A percentile compares a stretch with the other conserved stretches of the same genome.
Evolutionary conservation across 139 green algal genomes (phyloP).

Genomic region (Spirogloea muscicola): DNA sequence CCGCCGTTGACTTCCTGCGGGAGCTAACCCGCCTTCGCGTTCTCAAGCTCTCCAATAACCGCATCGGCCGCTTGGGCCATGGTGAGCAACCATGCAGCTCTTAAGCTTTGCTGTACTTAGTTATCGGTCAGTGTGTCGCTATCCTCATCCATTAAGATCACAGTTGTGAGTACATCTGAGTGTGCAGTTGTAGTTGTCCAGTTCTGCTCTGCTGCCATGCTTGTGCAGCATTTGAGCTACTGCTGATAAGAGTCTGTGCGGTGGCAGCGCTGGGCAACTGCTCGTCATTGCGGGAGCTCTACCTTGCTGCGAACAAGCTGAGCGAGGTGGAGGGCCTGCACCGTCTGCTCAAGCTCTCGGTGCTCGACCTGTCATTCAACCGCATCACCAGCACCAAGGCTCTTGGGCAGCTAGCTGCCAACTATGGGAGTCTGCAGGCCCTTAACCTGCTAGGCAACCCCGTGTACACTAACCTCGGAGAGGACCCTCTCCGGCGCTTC

Average conservation of each 20-base stretch:
- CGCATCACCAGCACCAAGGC: slow-evolving; percentile 43
- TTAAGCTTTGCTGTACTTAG: no score
- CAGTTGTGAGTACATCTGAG: no score
- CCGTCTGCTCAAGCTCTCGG: slow-evolving; percentile 45
- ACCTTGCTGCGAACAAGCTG: slow-evolving; percentile 43
- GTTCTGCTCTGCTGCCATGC: no score
- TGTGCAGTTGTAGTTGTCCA: no score
- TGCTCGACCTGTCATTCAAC: slow-evolving; percentile 41
- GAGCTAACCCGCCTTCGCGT: slow-evolving; percentile 35
- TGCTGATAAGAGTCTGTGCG: no score
- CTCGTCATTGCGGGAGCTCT: slow-evolving; percentile 28
- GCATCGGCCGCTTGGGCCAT: slow-evolving; percentile 36
- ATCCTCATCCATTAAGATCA: no score
- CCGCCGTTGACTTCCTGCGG: slow-evolving; percentile 17
- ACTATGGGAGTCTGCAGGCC: slow-evolving; percentile 33
- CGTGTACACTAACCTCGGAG: slow-evolving; percentile 25
- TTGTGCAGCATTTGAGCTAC: no score
- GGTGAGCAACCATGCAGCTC: no score
- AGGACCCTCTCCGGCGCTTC: slow-evolving; percentile 21
- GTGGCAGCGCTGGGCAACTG: slow-evolving; percentile 23
- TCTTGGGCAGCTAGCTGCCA: slow-evolving; percentile 39
- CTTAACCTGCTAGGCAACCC: slow-evolving; percentile 39
- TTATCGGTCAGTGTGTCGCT: no score
- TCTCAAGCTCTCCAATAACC: slow-evolving; percentile 44
- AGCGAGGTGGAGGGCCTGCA: slow-evolving; percentile 45